These are phyloP conservation scores for Thymus mandschuricus DNA, from an alignment of 257 asterid species.

Conservation along the genomic window DNA sequence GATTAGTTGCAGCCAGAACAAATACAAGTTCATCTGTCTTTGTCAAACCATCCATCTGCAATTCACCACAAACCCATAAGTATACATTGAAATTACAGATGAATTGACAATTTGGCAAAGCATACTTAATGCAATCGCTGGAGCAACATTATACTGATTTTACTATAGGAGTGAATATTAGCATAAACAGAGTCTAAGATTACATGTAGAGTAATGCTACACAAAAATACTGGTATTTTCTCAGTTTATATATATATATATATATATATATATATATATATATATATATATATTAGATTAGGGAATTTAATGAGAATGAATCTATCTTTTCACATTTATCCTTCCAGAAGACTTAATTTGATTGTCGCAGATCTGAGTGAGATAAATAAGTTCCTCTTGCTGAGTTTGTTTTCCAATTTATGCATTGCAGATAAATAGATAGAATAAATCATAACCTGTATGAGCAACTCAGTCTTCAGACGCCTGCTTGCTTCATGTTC, in stretches of 20 bases:
- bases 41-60: constrained; percentile 99
- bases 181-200: not conserved
- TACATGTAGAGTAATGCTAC: not conserved
- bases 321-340: not conserved
- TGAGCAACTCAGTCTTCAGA: constrained; percentile 90
- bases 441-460: constrained; percentile 67
- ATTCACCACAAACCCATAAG: constrained; percentile 44
- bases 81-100: constrained; percentile 16
- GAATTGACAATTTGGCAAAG: not conserved
- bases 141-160: not conserved
- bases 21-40: constrained; percentile 89
- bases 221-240: not conserved
- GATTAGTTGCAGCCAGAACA: constrained; percentile 98
- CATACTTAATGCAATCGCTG: not conserved
- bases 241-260: too few species aligned
- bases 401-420: constrained; percentile 4
- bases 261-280: too few species aligned
- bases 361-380: constrained; percentile 3
- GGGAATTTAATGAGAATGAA: not conserved
- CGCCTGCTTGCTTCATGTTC: constrained; percentile 99
- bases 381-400: not conserved
- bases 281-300: too few species aligned
- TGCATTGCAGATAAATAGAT: constrained; percentile 16
- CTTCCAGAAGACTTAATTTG: not conserved
- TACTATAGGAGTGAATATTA: constrained; percentile 3